Conservation (phyloP, 257 asterid species). For the Capsicum pubescens region DNA sequence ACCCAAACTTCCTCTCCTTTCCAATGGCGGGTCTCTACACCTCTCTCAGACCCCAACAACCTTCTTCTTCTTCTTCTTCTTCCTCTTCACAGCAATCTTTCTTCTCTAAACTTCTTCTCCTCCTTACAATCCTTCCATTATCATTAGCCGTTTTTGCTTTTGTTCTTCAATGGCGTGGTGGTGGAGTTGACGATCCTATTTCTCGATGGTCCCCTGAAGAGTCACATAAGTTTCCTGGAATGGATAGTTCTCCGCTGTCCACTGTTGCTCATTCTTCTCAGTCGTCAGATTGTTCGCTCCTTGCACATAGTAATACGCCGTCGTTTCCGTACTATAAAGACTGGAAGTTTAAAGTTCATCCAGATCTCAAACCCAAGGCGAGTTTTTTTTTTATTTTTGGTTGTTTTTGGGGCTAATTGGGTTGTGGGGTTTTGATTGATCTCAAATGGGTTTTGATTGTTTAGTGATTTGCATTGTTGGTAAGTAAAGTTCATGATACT, state of each 20-base stretch:
- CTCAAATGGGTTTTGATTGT: constrained; percentile 7
- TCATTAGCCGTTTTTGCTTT: constrained; percentile 55
- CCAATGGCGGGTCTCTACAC: constrained; percentile 54
- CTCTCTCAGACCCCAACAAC: constrained; percentile 48
- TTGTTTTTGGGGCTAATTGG: background rate
- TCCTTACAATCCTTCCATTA: constrained; percentile 50
- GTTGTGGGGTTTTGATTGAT: background rate
- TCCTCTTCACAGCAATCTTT: constrained; percentile 36
- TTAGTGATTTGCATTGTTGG: constrained; percentile 21
- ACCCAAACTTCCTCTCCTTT: constrained; percentile 5
- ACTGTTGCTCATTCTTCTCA: constrained; percentile 36
- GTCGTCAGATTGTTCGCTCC: constrained; percentile 46
- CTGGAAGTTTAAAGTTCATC: constrained; percentile 45
- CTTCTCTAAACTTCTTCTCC: constrained; percentile 46
- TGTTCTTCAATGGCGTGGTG: constrained; percentile 61
- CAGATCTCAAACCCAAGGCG: constrained; percentile 63
- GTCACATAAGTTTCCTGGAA: constrained; percentile 55
- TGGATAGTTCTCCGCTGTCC: constrained; percentile 48
- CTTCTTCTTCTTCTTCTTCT: constrained; percentile 47
- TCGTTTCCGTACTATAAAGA: constrained; percentile 57
- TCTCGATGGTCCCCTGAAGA: constrained; percentile 55
- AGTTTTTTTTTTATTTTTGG: background rate
- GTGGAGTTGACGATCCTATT: constrained; percentile 56
- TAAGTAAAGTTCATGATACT: background rate
- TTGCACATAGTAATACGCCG: constrained; percentile 33